Percentiles rank a stretch among this genome's conserved stretches.
phyloP scores from a whole-genome alignment of 306 rosid species.

The Dalbergia cultrata region DNA sequence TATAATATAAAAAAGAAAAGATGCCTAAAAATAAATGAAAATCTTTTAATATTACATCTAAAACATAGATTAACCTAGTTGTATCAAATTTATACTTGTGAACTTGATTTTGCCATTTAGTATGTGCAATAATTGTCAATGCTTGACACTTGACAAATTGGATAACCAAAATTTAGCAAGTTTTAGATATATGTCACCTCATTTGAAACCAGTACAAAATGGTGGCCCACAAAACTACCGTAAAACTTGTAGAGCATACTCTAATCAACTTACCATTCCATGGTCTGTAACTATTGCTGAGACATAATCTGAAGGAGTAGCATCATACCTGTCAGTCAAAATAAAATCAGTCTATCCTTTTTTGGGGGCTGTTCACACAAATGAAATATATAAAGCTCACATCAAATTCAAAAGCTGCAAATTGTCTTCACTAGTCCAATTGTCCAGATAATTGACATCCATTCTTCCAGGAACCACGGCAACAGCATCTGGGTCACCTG shows the following conservation, averaged over 20 bases:
- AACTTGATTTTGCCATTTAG: no score
- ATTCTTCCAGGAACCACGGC: slow-evolving; percentile 76
- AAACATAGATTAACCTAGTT: no score
- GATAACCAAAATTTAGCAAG: no score
- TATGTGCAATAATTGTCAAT: no score
- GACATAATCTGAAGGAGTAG: slow-evolving; percentile 85
- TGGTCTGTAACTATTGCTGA: slow-evolving; percentile 85
- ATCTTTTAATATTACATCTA: no score
- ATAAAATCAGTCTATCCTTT: slow-evolving; percentile 27
- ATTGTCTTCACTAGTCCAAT: slow-evolving; percentile 62
- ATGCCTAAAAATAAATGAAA: no score
- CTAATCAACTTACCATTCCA: slow-evolving; percentile 79
- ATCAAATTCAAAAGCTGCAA: slow-evolving; percentile 79
- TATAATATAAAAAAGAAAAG: no score
- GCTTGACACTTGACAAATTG: no score
- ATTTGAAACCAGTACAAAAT: background rate
- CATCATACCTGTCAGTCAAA: slow-evolving; percentile 72
- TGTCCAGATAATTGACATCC: slow-evolving; percentile 65
- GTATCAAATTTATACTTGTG: no score
- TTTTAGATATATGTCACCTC: slow-evolving; percentile 1
- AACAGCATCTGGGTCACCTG: slow-evolving; percentile 82
- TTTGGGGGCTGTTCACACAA: slow-evolving; percentile 10
- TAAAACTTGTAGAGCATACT: background rate
- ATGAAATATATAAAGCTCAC: slow-evolving; percentile 57
- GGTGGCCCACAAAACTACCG: background rate